Evolutionary conservation across 805 yeast species (phyloP), one percentile per base, ranked within the genome.

Genomic region (Candida ascalaphidarum): DNA sequence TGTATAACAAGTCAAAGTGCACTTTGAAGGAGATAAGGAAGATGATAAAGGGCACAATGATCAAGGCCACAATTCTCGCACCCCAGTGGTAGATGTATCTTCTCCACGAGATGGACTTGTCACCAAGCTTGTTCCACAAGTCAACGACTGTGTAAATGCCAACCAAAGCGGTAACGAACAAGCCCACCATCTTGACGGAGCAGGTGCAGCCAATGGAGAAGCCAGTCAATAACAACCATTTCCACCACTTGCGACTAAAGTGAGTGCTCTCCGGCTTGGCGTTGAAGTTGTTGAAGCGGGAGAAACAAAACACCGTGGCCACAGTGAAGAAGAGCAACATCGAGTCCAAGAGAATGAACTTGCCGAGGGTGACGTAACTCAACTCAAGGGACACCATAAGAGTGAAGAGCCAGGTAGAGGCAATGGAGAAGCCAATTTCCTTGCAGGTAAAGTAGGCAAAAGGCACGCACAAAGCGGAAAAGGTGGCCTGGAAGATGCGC

Each of bases 151-250:
- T 86, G 58, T 89, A 84, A 37, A 85, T 71, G 27, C 99, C 99
- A 31, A 92, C 86, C 37, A 86, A 61, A 11, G 85, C 55, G 32
- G 94, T 89, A 35, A 84, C 83, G 46, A 92, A 84, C 32, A 89
- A 68, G 44, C 99, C 99, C 33, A 92, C 97, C 95, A 88, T 85
- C 59, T 92, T 92, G 33, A 86, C 94, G 17, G 95, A 81, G 49
- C 89, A 80, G 12, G 88, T 81, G 53, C 92, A 82, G 23, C 98
- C 97, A 45, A 92, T 75, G 25, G 75, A 65, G 29, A 85, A 59
- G 40, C 99, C 99, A 7, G 95, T 81, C 33, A 81, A 58, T 14
- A 80, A 43, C 29, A 92, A 58, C 95, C 96, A 89, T 51, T 75
- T 76, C 95, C 95, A 92, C 96, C 98, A 89, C 48, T 74, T 70